These are phyloP conservation scores for Bonnemaisonia californica DNA, from an alignment of 31 red algal genomes.

Conservation along the genomic window DNA sequence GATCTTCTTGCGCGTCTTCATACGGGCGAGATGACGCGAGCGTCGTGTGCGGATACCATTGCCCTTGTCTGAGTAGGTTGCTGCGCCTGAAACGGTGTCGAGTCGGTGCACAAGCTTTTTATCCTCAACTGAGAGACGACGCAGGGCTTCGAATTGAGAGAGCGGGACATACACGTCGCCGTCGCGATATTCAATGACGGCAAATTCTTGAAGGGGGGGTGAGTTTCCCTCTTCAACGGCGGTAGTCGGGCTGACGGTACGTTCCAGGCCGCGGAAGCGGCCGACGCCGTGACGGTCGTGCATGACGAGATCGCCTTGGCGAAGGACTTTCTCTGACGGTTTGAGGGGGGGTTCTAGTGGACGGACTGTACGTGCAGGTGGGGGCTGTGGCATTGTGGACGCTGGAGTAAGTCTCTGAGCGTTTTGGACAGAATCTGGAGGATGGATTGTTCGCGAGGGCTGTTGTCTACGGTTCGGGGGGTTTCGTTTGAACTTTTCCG, in stretches of 20 bases:
- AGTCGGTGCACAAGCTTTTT: slow-evolving; percentile 12
- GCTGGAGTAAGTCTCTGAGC: neutral
- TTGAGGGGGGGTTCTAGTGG: neutral
- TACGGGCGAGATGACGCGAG: slow-evolving; percentile 51
- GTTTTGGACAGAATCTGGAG: no score
- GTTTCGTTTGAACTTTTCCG: neutral
- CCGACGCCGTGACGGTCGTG: slow-evolving; percentile 81
- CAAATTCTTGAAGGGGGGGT: slow-evolving; percentile 65
- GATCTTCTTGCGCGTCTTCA: slow-evolving; percentile 66
- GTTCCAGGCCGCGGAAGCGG: slow-evolving; percentile 83
- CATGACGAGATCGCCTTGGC: slow-evolving; percentile 52
- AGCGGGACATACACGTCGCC: slow-evolving; percentile 84
- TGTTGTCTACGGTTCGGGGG: neutral
- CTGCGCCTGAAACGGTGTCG: slow-evolving; percentile 41
- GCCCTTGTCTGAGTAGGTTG: neutral
- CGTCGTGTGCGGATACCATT: slow-evolving; percentile 10
- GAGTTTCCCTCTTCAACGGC: neutral
- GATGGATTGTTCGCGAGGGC: neutral
- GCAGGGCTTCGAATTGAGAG: slow-evolving; percentile 63
- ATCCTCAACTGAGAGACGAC: slow-evolving; percentile 29
- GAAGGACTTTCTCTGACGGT: neutral
- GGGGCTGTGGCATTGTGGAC: neutral
- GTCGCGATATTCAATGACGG: slow-evolving; percentile 81
- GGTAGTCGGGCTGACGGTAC: slow-evolving; percentile 20
- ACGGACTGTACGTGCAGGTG: neutral